Percentiles rank a stretch among this genome's conserved stretches.
Conservation (phyloP, 2,329 filamentous ascomycete genomes). For the Aureobasidium pullulans region DNA sequence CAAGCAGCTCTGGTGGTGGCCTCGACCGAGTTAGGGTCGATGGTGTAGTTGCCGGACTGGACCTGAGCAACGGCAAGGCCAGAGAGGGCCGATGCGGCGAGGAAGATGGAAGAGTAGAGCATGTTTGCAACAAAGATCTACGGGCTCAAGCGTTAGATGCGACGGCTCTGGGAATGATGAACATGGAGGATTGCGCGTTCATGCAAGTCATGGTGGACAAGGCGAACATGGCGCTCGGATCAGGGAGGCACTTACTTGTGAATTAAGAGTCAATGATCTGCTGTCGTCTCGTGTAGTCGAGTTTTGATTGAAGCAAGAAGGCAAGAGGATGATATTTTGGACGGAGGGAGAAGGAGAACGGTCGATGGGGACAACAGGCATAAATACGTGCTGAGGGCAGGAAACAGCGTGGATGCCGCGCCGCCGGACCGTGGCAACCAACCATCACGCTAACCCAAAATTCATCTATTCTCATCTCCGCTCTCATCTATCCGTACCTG, state of each 20-base stretch:
- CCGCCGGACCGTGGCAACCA: constrained; percentile 4
- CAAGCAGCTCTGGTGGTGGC: constrained; percentile 37
- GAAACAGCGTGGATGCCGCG: constrained; percentile 8
- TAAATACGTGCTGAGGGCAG: constrained; percentile 1
- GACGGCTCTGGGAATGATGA: background rate
- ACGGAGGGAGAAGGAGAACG: background rate
- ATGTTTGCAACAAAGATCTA: constrained; percentile 29
- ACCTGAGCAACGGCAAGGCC: constrained; percentile 39
- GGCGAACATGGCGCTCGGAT: background rate
- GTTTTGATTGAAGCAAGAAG: background rate
- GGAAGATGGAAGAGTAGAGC: constrained; percentile 41
- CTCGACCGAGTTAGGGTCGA: constrained; percentile 36
- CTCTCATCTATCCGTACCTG: constrained; percentile 2
- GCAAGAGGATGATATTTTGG: background rate
- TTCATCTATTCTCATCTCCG: constrained; percentile 11
- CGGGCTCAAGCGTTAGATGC: constrained; percentile 12
- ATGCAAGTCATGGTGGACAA: background rate
- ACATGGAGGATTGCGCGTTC: constrained; percentile 9
- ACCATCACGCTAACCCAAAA: background rate
- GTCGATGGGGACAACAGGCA: background rate
- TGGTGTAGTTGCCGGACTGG: constrained; percentile 25
- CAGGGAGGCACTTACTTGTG: background rate
- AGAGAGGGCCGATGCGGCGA: constrained; percentile 41
- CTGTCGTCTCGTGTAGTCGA: background rate
- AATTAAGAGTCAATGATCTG: constrained; percentile 11